These are phyloP conservation scores for Verticillium tricorpus DNA, from an alignment of 2,329 filamentous ascomycete species.

Conservation along the genomic window DNA sequence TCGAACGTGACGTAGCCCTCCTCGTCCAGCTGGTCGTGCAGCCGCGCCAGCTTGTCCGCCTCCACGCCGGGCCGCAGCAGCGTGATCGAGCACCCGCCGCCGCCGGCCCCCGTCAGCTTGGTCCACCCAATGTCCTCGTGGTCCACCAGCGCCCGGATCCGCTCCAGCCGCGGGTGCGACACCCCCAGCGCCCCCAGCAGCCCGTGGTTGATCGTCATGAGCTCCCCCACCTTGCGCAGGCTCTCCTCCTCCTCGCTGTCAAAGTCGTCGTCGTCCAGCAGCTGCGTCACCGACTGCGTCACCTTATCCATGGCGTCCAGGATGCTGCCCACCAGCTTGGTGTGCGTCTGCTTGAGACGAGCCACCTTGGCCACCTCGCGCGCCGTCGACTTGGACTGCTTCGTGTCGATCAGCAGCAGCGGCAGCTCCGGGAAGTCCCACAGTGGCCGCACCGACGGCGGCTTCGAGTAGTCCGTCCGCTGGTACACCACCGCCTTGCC, in stretches of 20 bases:
- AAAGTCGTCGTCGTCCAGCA: constrained; percentile 60
- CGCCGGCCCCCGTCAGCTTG: constrained; percentile 92
- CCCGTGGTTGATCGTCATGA: constrained; percentile 93
- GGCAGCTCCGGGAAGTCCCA: constrained; percentile 90
- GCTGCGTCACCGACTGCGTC: constrained; percentile 46
- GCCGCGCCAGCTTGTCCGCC: constrained; percentile 48
- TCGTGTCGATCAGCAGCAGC: constrained; percentile 84
- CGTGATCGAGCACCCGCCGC: constrained; percentile 93
- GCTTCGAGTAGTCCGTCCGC: constrained; percentile 69
- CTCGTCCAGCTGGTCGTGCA: constrained; percentile 61
- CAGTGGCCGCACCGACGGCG: constrained; percentile 70
- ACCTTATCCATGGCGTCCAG: constrained; percentile 81
- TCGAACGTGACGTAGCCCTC: constrained; percentile 83
- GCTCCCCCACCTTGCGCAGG: constrained; percentile 72
- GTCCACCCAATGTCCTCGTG: constrained; percentile 91
- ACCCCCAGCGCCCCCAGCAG: constrained; percentile 87
- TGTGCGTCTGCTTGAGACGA: constrained; percentile 65
- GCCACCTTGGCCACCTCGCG: constrained; percentile 84
- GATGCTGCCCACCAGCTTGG: constrained; percentile 73
- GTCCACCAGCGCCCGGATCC: constrained; percentile 86
- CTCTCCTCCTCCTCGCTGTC: constrained; percentile 59
- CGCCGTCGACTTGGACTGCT: constrained; percentile 79
- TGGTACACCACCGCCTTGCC: constrained; percentile 94
- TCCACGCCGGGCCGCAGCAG: constrained; percentile 67
- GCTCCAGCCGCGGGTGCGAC: constrained; percentile 88